Base-by-base conservation (phyloP, 805 yeast species). In the Debaryomyces hansenii region DNA sequence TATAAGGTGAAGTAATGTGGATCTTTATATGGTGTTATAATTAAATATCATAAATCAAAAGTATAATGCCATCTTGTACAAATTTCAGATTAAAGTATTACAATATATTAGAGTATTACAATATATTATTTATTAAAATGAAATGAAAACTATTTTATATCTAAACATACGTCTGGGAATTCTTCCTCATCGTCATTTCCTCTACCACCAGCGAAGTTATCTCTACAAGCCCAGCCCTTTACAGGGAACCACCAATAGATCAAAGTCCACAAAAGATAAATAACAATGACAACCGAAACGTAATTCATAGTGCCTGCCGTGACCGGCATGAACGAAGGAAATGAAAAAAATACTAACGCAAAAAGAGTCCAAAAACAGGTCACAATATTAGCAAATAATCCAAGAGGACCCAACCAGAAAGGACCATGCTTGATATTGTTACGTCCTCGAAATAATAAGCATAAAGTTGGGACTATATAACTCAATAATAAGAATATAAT, bases 241-340 rank as follows among this genome's bases (percentile, higher is more conserved):
- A 68, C 58, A 32, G 77, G 76, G 63, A 70, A 71, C 56, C 59
- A 71, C 75, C 76, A 71, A 58, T 70, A 71, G 12, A 54, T 71
- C 50, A 70, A 50, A 9, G 70, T 59, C 59, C 65, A 66, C 20
- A 66, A 49, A 15, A 67, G 50, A 53, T 68, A 70, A 32, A 66
- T 60, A 16, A 66, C 78, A 48, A 77, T 67, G 15, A 80, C 86
- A 7, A 77, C 86, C 28, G 78, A 62, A 12, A 83, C 82, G 54
- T 85, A 85, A 60, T 85, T 85, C 90, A 85, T 85, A 51, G 75
- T 74, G 35, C 79, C 77, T 31, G 73, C 75, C 2, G 74, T 70
- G 2, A 76, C 90, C 2, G 90, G 91, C 77, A 80, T 72, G 9
- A 67, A 68, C 20, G 80, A 66, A 27, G 91, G 90, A 70, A 85